phyloP scores from a whole-genome alignment of 148 eudicot species.

The Heliamphora exappendiculata region DNA sequence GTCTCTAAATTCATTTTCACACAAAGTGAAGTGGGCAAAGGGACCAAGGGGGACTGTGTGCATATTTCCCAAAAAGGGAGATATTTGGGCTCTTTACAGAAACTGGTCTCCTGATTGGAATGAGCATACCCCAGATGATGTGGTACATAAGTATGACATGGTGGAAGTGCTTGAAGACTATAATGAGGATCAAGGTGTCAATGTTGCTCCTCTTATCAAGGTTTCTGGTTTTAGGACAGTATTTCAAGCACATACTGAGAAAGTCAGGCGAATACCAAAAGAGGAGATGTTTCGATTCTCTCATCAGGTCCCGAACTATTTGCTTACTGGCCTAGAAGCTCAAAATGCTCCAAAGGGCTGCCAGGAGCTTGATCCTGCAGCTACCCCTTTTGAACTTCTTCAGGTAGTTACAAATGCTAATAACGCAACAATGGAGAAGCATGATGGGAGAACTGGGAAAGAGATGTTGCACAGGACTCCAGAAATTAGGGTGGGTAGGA shows the following conservation, averaged over 20 bases:
- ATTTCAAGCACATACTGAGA: conserved; percentile 26
- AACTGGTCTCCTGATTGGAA: conserved; percentile 57
- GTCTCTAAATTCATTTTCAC: conserved; percentile 44
- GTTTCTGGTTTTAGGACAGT: conserved; percentile 42
- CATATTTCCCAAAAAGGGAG: conserved; percentile 43
- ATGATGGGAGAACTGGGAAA: background rate
- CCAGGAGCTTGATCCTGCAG: conserved; percentile 52
- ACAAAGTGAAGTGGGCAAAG: conserved; percentile 36
- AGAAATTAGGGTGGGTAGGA: background rate
- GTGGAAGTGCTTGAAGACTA: conserved; percentile 51
- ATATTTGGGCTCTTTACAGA: conserved; percentile 49
- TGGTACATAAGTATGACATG: conserved; percentile 44
- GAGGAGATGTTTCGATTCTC: conserved; percentile 54
- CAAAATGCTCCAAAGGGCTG: conserved; percentile 40
- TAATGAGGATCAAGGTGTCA: conserved; percentile 30
- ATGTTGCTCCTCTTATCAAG: conserved; percentile 41
- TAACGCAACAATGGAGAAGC: background rate
- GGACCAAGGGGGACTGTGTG: conserved; percentile 39
- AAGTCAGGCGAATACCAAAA: conserved; percentile 31
- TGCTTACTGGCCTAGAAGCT: conserved; percentile 37
- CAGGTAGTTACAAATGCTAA: conserved; percentile 21
- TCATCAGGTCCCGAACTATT: conserved; percentile 43
- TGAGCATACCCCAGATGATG: conserved; percentile 28
- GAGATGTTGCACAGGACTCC: background rate
- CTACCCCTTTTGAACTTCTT: conserved; percentile 40